Evolutionary conservation across 2,329 filamentous ascomycete genomes (phyloP), one percentile per base, ranked within the genome.

Genomic region (Aureobasidium sp.): DNA sequence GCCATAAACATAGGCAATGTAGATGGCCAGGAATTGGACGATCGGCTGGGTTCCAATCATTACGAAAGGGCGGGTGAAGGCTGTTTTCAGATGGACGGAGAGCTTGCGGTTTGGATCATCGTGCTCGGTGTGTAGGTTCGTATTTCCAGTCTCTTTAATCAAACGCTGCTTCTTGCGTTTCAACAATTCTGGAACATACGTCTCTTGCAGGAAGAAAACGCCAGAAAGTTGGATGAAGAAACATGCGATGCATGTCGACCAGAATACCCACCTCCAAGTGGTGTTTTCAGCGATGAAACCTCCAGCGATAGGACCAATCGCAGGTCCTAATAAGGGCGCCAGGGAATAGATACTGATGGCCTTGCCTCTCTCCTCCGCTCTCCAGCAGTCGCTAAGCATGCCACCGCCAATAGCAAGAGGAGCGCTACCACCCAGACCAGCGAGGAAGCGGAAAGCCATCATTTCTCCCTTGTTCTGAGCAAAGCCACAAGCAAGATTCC

Each of bases 251-350:
- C 84, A 83, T 0, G 85, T 87, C 0, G 83, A 78, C 74, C 82
- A 89, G 74, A 90, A 91, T 7, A 84, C 82, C 88, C 88, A 91
- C 41, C 87, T 80, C 88, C 88, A 91, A 16, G 54, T 63, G 2
- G 48, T 54, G 32, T 59, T 59, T 53, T 75, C 66, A 4, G 72
- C 66, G 15, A 77, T 66, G 49, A 72, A 78, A 1, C 70, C 76
- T 27, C 76, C 66, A 21, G 64, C 53, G 4, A 66, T 59, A 1
- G 63, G 63, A 21, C 67, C 65, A 2, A 69, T 44, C 1, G 68
- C 67, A 27, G 69, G 69, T 5, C 69, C 69, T 3, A 69, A 53
- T 2, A 71, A 57, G 13, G 70, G 71, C 5, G 66, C 67, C 1
- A 73, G 50, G 11, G 62, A 64, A 61, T 73, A 73, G 30, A 72